Evolutionary conservation across 2,329 filamentous ascomycete genomes (phyloP), one percentile per base, ranked within the genome.

Genomic region (Proliferodiscus dingleyae): DNA sequence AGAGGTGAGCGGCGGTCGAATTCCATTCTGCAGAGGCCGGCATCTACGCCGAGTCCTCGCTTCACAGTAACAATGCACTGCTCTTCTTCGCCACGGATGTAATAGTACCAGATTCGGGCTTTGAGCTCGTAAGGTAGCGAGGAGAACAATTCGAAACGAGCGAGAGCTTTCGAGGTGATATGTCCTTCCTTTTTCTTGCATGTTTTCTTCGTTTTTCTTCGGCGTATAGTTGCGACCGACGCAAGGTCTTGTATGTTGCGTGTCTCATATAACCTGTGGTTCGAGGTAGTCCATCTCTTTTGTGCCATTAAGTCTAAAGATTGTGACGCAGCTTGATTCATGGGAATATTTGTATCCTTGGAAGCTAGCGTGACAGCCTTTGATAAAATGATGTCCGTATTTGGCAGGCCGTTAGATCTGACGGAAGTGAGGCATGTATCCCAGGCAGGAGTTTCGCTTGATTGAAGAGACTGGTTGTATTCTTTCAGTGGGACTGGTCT

Each of bases 91-190:
- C 21, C 13, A 4, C 7, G 13, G 15, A 43, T 15, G 11, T 40
- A 43, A 22, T 22, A 37, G 11, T 40, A 21, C 49, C 49, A 51
- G 13, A 51, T 49, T 22, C 39, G 10, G 7, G 22, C 18, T 15
- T 30, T 19, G 16, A 48, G 13, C 18, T 51, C 49, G 36, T 18
- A 22, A 7, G 49, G 45, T 2, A 51, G 42, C 8, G 8, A 15
- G 15, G 24, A 24, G 11, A 23, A 39, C 13, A 37, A 45, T 15
- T 23, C 10, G 11, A 37, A 37, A 2, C 19, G 34, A 5, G 19
- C 10, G 18, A 37, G 8, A 22, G 36, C 11, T 21, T 32, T 28
- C 13, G 26, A 10, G 18, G 10, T 2, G 5, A 6, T 26, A 6
- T 26, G 11, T 6, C 6, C 6, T 41, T 41, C 19, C 21, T 28